These are phyloP conservation scores for Carex pumila DNA, from an alignment of 176 grass and related monocot species.

Conservation along the genomic window DNA sequence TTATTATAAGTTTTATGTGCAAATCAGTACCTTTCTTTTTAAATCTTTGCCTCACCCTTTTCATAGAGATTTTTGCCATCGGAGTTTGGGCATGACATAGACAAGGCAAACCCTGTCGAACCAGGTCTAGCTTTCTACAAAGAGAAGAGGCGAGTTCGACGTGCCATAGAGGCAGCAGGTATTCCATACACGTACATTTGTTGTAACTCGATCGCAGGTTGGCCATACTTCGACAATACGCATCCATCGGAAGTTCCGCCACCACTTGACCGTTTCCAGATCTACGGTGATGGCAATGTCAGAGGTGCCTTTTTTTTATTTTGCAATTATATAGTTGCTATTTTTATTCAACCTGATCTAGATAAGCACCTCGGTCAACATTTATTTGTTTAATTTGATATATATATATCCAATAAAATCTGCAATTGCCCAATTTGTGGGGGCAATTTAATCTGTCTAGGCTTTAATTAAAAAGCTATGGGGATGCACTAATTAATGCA, in stretches of 20 bases:
- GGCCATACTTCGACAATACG: conserved; percentile 66
- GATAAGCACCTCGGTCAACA: background rate
- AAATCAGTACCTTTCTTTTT: background rate
- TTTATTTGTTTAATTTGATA: too few relatives aligned
- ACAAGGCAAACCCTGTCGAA: conserved; percentile 60
- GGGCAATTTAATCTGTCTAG: background rate
- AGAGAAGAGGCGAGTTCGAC: conserved; percentile 44
- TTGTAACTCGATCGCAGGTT: conserved; percentile 78
- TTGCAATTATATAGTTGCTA: background rate
- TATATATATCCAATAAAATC: background rate
- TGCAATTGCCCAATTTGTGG: background rate
- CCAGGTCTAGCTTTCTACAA: conserved; percentile 49
- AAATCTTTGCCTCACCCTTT: background rate
- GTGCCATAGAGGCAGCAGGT: conserved; percentile 43
- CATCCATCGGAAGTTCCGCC: conserved; percentile 59
- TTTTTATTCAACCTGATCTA: background rate
- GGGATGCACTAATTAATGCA: background rate
- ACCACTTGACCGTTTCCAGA: conserved; percentile 61
- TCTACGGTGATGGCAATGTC: conserved; percentile 63
- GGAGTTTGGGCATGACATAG: conserved; percentile 79
- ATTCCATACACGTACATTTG: conserved; percentile 66
- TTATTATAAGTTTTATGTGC: background rate
- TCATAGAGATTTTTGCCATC: conserved; percentile 61
- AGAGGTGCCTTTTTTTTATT: conserved; percentile 23
- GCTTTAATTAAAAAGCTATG: background rate